Percentiles rank a stretch among this genome's conserved stretches.
phyloP scores from a whole-genome alignment of 2,329 filamentous ascomycete genomes.

The Aotearoamyces nothofagi region DNA sequence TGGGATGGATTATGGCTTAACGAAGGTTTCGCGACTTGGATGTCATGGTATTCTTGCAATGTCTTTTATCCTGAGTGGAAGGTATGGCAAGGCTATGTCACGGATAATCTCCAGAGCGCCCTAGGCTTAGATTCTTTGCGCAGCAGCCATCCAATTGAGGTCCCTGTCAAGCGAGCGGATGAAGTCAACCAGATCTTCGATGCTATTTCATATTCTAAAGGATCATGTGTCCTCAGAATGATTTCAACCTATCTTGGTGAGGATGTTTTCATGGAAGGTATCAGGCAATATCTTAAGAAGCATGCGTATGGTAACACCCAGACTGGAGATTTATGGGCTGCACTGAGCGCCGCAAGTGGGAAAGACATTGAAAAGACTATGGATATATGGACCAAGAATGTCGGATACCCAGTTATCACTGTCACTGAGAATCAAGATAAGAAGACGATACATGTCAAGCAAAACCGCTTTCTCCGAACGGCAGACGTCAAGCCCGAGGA shows the following conservation, averaged over 20 bases:
- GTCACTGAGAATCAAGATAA: conserved; percentile 62
- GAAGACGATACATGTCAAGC: conserved; percentile 70
- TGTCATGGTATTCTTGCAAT: conserved; percentile 92
- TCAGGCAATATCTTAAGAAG: conserved; percentile 83
- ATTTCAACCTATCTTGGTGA: conserved; percentile 92
- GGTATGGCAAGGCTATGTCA: conserved; percentile 91
- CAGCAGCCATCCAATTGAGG: conserved; percentile 93
- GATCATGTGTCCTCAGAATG: conserved; percentile 91
- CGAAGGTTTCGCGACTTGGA: conserved; percentile 82
- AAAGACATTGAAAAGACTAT: conserved; percentile 85
- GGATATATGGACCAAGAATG: conserved; percentile 93
- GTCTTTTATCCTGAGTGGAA: conserved; percentile 97
- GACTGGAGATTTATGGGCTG: conserved; percentile 81
- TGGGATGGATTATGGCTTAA: conserved; percentile 98
- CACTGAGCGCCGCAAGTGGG: conserved; percentile 74
- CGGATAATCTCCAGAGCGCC: conserved; percentile 79
- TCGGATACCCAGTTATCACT: conserved; percentile 81
- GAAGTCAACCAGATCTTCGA: conserved; percentile 99
- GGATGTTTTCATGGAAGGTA: conserved; percentile 82
- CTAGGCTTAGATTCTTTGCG: conserved; percentile 78
- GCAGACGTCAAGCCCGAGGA: conserved; percentile 90
- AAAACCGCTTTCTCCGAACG: conserved; percentile 88
- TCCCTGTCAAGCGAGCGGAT: conserved; percentile 86
- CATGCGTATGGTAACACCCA: conserved; percentile 93
- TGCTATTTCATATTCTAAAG: conserved; percentile 94